Evolutionary conservation across 177 flowering plant genomes (phyloP).

Genomic region (Telopea speciosissima): DNA sequence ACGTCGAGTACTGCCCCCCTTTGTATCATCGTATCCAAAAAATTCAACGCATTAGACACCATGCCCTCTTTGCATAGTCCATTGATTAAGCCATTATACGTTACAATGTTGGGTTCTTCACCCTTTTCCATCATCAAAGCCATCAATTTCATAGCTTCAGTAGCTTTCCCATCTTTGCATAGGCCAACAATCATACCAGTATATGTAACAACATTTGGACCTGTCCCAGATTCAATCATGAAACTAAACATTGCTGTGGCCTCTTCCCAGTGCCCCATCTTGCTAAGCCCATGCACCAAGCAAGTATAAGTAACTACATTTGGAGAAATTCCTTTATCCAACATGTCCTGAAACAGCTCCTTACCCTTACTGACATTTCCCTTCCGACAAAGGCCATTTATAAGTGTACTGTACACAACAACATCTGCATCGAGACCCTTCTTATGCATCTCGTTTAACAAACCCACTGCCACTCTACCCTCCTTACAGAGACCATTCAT

Average conservation of each 20-base stretch:
- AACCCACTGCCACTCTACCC: slow-evolving; percentile 36
- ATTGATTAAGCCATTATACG: slow-evolving; percentile 54
- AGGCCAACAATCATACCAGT: slow-evolving; percentile 51
- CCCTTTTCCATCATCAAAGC: slow-evolving; percentile 54
- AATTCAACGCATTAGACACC: slow-evolving; percentile 40
- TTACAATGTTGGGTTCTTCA: slow-evolving; percentile 38
- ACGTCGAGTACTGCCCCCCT: slow-evolving; percentile 49
- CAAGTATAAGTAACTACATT: slow-evolving; percentile 40
- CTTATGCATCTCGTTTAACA: slow-evolving; percentile 50
- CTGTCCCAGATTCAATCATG: slow-evolving; percentile 44
- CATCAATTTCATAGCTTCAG: slow-evolving; percentile 45
- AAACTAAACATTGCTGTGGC: slow-evolving; percentile 33
- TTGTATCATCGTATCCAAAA: slow-evolving; percentile 42
- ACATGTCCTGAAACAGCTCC: slow-evolving; percentile 48
- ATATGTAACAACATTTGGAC: slow-evolving; percentile 46
- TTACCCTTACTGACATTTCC: slow-evolving; percentile 40
- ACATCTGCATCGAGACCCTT: slow-evolving; percentile 44
- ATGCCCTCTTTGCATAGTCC: slow-evolving; percentile 57
- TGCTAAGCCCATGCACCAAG: slow-evolving; percentile 41
- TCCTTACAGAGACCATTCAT: slow-evolving; percentile 52
- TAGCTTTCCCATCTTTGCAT: slow-evolving; percentile 39
- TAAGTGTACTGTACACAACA: slow-evolving; percentile 36
- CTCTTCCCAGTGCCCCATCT: slow-evolving; percentile 46
- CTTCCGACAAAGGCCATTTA: slow-evolving; percentile 39
- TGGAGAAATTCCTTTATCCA: slow-evolving; percentile 40